Evolutionary conservation across 2,329 filamentous ascomycete species (phyloP).

Genomic region (Elsinoe batatas): DNA sequence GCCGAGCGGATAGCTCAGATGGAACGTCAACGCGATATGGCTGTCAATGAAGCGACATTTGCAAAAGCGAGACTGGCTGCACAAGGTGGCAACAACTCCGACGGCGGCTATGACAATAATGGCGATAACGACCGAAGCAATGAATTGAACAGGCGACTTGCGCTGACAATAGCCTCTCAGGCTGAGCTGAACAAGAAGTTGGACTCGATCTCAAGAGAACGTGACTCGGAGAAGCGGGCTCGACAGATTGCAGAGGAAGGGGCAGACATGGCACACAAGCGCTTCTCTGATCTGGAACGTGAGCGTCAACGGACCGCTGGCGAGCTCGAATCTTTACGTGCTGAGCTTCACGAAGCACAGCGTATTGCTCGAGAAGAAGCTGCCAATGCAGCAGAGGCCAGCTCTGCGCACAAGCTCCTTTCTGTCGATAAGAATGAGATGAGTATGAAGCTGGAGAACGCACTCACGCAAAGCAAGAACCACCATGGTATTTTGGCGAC

Average conservation of each 20-base stretch:
- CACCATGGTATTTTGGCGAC: slow-evolving; percentile 62
- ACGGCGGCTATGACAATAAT: slow-evolving; percentile 47
- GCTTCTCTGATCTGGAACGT: slow-evolving; percentile 72
- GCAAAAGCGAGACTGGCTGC: slow-evolving; percentile 87
- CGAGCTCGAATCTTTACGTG: slow-evolving; percentile 75
- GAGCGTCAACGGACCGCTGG: slow-evolving; percentile 75
- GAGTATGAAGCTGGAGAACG: slow-evolving; percentile 56
- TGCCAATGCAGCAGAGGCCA: slow-evolving; percentile 64
- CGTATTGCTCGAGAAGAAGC: slow-evolving; percentile 71
- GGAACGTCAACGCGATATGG: slow-evolving; percentile 86
- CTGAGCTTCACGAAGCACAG: slow-evolving; percentile 73
- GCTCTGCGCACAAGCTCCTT: slow-evolving; percentile 64
- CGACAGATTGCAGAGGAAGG: slow-evolving; percentile 84
- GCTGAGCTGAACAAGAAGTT: slow-evolving; percentile 70
- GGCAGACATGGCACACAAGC: slow-evolving; percentile 67
- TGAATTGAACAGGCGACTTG: slow-evolving; percentile 74
- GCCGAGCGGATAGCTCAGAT: slow-evolving; percentile 87
- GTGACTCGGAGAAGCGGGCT: slow-evolving; percentile 71
- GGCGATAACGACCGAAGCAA: slow-evolving; percentile 56
- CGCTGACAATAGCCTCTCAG: slow-evolving; percentile 67
- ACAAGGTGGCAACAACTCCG: slow-evolving; percentile 48
- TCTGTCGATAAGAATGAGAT: slow-evolving; percentile 78
- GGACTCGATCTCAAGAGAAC: slow-evolving; percentile 57
- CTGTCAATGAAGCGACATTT: slow-evolving; percentile 91
- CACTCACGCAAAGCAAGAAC: slow-evolving; percentile 56